A percentile compares a stretch with the other conserved stretches of the same genome.
phyloP scores from a whole-genome alignment of 306 rosid species.

The Cotoneaster glaucophyllus region DNA sequence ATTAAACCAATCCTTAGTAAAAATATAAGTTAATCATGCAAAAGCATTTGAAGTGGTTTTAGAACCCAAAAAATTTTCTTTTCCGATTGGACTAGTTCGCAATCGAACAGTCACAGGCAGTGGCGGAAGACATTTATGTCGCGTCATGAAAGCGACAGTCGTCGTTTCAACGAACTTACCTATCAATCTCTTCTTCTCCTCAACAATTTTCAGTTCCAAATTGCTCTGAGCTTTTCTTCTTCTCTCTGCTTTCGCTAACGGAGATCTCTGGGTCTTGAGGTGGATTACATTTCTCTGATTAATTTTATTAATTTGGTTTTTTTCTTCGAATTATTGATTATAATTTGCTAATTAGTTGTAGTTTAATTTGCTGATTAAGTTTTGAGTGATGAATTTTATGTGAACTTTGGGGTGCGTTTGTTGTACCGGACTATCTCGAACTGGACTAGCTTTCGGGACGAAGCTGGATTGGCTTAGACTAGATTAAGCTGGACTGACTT shows the following conservation, averaged over 20 bases:
- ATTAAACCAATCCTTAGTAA: no score
- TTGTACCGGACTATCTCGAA: no score
- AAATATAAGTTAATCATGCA: no score
- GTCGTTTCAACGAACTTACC: no score
- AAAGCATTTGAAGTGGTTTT: no score
- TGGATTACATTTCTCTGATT: neutral
- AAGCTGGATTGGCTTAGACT: no score
- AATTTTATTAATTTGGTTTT: neutral
- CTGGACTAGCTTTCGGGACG: no score
- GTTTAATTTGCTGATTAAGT: neutral
- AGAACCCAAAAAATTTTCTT: no score
- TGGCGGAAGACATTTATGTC: neutral
- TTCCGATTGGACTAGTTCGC: no score
- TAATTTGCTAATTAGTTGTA: neutral
- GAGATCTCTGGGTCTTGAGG: neutral
- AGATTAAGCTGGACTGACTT: no score
- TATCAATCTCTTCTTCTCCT: neutral
- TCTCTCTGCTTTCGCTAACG: no score
- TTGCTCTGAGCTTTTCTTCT: neutral
- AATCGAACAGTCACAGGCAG: neutral
- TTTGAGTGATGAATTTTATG: neutral
- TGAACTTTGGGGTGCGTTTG: neutral
- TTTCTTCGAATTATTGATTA: neutral
- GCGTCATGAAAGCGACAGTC: conserved; percentile 6
- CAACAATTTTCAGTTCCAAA: neutral